Evolutionary conservation across 371 early-diverging fungal species (phyloP).

Genomic region (Gilbertella persicaria): DNA sequence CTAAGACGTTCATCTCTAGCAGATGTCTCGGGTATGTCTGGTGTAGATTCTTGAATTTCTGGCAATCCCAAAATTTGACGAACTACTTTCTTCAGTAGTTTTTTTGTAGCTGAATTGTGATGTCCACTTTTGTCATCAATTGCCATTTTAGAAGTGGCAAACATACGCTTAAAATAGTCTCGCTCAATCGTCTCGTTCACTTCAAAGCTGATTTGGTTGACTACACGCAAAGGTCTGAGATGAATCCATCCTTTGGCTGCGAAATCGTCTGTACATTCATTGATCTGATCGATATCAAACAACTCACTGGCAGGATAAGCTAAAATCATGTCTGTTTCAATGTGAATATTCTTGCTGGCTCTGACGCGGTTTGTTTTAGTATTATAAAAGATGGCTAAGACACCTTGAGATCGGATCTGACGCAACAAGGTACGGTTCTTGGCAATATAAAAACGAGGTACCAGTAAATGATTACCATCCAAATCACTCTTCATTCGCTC

Average conservation of each 20-base stretch:
- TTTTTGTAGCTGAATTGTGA: conserved; percentile 21
- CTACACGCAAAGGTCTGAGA: conserved; percentile 35
- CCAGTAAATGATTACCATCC: conserved; percentile 18
- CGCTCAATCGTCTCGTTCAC: conserved; percentile 45
- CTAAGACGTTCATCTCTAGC: not conserved
- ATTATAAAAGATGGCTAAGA: conserved; percentile 45
- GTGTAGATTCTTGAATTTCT: not conserved
- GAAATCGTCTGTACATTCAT: conserved; percentile 43
- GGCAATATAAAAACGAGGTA: conserved; percentile 50
- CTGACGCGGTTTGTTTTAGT: conserved; percentile 25
- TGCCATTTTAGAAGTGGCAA: conserved; percentile 43
- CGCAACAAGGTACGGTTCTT: conserved; percentile 46
- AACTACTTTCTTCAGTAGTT: conserved; percentile 29
- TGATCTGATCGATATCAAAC: conserved; percentile 43
- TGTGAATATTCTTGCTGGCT: conserved; percentile 24
- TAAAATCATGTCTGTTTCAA: conserved; percentile 46
- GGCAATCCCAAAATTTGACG: conserved; percentile 31
- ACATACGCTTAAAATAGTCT: conserved; percentile 45
- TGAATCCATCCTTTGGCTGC: conserved; percentile 46
- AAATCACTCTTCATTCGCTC: conserved; percentile 36
- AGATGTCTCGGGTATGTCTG: not conserved
- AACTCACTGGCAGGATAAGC: conserved; percentile 42
- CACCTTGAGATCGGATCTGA: conserved; percentile 37
- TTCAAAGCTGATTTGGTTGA: conserved; percentile 35
- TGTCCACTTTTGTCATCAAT: conserved; percentile 26